These are phyloP conservation scores for Termitomyces bulborhizus DNA, from an alignment of 768 basidiomycete genomes.

Conservation along the genomic window DNA sequence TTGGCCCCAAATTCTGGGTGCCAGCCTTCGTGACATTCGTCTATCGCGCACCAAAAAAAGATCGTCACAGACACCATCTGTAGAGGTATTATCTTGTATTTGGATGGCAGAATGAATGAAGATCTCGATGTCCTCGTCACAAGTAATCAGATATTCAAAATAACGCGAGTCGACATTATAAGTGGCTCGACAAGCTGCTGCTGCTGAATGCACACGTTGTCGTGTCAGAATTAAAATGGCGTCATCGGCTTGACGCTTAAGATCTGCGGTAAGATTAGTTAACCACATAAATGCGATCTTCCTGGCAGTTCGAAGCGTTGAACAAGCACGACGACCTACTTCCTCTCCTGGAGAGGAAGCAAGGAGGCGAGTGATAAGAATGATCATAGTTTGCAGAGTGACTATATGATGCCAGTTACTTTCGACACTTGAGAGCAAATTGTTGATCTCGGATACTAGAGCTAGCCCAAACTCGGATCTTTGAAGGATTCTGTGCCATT, in stretches of 20 bases:
- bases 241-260: neutral
- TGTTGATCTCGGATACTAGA: neutral
- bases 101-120: neutral
- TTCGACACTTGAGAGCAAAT: neutral
- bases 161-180: neutral
- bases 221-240: neutral
- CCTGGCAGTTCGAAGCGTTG: neutral
- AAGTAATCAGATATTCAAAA: neutral
- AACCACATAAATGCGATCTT: neutral
- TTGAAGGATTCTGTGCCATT: neutral
- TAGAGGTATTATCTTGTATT: neutral
- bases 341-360: neutral
- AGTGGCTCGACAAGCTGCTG: neutral
- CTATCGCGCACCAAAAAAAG: neutral
- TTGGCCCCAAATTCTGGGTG: neutral
- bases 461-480: neutral
- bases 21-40: neutral
- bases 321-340: neutral
- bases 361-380: neutral
- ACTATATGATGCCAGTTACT: neutral
- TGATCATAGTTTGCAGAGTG: neutral
- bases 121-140: neutral
- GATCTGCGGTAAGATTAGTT: neutral
- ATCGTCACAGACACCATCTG: neutral
- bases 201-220: neutral